Conservation (phyloP, 1,284 basidiomycete species). For the Moesziomyces sp. region DNA sequence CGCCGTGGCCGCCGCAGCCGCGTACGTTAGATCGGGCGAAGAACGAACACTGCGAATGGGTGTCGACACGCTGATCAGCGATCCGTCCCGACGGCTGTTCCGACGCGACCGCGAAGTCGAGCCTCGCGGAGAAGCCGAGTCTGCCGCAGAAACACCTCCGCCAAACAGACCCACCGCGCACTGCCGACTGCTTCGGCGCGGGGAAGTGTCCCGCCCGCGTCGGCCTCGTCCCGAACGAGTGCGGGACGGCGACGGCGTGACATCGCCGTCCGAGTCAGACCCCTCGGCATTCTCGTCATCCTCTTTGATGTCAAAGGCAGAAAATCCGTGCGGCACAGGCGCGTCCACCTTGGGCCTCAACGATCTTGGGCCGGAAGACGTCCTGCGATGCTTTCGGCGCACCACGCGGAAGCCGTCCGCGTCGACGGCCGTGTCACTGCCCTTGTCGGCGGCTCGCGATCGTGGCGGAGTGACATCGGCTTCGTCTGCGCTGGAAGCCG, state of each 20-base stretch:
- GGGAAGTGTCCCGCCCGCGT: slow-evolving; percentile 31
- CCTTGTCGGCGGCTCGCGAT: not conserved
- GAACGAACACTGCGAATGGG: slow-evolving; percentile 47
- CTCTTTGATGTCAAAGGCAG: slow-evolving; percentile 44
- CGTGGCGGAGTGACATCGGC: slow-evolving; percentile 16
- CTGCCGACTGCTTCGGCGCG: slow-evolving; percentile 41
- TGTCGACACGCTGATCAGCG: slow-evolving; percentile 18
- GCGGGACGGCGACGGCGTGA: slow-evolving; percentile 19
- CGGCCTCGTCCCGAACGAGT: slow-evolving; percentile 8
- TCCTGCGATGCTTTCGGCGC: slow-evolving; percentile 28
- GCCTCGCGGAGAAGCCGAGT: not conserved
- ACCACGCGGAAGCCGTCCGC: slow-evolving; percentile 49
- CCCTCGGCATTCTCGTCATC: slow-evolving; percentile 15
- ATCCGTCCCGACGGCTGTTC: slow-evolving; percentile 13
- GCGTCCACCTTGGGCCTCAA: slow-evolving; percentile 57
- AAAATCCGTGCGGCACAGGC: slow-evolving; percentile 48
- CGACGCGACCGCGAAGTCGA: slow-evolving; percentile 12
- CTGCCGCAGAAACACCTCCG: slow-evolving; percentile 18
- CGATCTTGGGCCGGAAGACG: slow-evolving; percentile 29
- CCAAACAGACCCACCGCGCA: slow-evolving; percentile 57
- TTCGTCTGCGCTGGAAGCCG: slow-evolving; percentile 33
- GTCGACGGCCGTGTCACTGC: slow-evolving; percentile 12
- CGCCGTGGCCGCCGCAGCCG: slow-evolving; percentile 24
- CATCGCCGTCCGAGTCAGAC: slow-evolving; percentile 28
- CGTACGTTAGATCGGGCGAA: slow-evolving; percentile 47